Evolutionary conservation across 2,329 filamentous ascomycete genomes (phyloP), one percentile per base, ranked within the genome.

Genomic region (Xylaria arbuscula): DNA sequence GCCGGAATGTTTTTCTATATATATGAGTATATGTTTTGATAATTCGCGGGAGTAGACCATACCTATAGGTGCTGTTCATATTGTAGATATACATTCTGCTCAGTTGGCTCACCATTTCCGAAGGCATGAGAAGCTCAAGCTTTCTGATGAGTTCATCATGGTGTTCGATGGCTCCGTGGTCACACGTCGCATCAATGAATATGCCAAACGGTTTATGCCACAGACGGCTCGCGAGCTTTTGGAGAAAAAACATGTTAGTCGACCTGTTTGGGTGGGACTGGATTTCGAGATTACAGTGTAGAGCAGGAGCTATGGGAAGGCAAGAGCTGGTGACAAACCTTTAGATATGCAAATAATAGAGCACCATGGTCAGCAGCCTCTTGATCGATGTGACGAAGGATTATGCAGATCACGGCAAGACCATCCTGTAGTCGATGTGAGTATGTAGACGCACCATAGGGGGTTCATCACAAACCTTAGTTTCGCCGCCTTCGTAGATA

Each of bases 401-500:
- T 90, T 62, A 92, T 83, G 75, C 89, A 92, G 62, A 92, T 90
- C 61, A 91, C 89, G 0, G 89, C 88, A 48, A 92, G 78, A 5
- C 89, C 89, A 76, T 92, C 89, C 86, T 88, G 59, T 32, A 40
- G 24, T 63, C 61, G 65, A 64, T 58, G 56, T 67, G 3, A 64
- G 51, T 54, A 48, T 22, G 38, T 22, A 38, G 51, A 60, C 53
- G n/a, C 13, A 50, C 55, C 17, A 2, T 22, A 9, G 13, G 28
- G 40, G 51, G n/a, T 19, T 13, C 17, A 42, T 11, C 54, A 66
- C 74, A 56, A 73, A 87, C 87, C 80, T 90, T 91, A 80, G 88
- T 91, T 78, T 92, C 89, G 22, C 90, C 90, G 40, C 90, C 90
- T 75, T 92, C 90, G 74, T 92, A 92, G 13, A 92, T 87, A 32